Base-by-base conservation (phyloP, 495 filamentous ascomycete species). In the Aspergillus cristatus region DNA sequence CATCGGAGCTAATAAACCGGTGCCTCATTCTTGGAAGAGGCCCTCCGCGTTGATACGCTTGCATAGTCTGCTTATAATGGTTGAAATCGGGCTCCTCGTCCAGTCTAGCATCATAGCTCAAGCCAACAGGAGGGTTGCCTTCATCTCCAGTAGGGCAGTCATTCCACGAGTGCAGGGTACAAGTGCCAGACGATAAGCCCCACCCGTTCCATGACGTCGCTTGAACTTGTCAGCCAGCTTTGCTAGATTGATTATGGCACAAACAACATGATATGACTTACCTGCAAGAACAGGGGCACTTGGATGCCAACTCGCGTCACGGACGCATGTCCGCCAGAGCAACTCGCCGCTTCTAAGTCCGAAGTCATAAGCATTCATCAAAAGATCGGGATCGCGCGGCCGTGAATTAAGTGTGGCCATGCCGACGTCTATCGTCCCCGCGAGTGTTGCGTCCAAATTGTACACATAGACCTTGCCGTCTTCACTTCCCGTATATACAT, bases 221-320 rank as follows among this genome's bases (percentile, higher is more conserved):
- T 86, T 41, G 28, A 36, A 37, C 7, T 45, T 17, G 30, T 43
- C 30, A 47, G 46, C 57, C 34, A 50, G 45, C 15, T 10, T 39
- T n/a, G 16, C 24, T 17, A 16, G 14, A 18, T 4, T 14, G 13
- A 11, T 42, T 25, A 33, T 38, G 25, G 28, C 25, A 25, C 11
- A 40, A 28, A 40, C 1, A 31, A 28, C n/a, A 37, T 35, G 14
- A 42, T 32, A 7, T 12, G 13, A 58, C 66, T 55, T 72, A 90
- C 87, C 84, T 54, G 89, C 93, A 52, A 98, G 66, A 15, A 95
- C 70, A 2, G 90, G 88, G 11, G 84, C 86, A 55, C 74, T 80
- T 2, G 91, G 91, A 70, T 97, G 91, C 91, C 91, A 98, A 47
- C 82, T 86, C 16, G 84, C 87, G 71, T 98, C 91, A 37, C 91